Percentiles rank a stretch among this genome's conserved stretches.
phyloP scores from a whole-genome alignment of 2,329 filamentous ascomycete species.

The Lecanicillium sp. region DNA sequence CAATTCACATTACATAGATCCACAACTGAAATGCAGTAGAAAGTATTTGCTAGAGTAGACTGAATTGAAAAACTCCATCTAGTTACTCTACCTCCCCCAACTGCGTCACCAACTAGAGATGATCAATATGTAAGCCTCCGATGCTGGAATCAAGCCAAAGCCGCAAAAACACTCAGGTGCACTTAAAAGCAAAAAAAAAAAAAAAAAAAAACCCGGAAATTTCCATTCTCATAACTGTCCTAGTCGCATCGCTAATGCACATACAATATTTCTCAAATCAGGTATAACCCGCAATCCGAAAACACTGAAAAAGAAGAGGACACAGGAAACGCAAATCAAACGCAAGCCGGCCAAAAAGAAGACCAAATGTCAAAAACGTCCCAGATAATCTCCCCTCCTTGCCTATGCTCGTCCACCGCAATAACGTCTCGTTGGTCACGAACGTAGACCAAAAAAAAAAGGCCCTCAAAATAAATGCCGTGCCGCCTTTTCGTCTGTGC shows the following conservation, averaged over 20 bases:
- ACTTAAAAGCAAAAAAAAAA: neutral
- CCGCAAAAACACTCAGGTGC: too few relatives aligned
- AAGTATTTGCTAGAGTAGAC: too few relatives aligned
- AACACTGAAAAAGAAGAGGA: neutral
- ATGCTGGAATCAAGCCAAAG: too few relatives aligned
- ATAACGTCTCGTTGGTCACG: conserved; percentile 16
- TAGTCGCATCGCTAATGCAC: conserved; percentile 10
- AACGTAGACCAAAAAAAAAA: conserved; percentile 8
- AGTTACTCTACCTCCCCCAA: too few relatives aligned
- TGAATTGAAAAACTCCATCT: too few relatives aligned
- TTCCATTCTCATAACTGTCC: conserved; percentile 8
- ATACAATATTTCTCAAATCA: conserved; percentile 8
- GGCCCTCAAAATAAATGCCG: conserved; percentile 2
- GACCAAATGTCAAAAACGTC: conserved; percentile 9
- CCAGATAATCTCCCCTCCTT: conserved; percentile 10
- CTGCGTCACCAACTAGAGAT: too few relatives aligned
- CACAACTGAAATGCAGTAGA: too few relatives aligned
- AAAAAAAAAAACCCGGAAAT: neutral
- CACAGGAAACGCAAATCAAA: neutral
- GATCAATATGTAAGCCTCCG: too few relatives aligned
- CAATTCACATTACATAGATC: too few relatives aligned
- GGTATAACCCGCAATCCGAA: conserved; percentile 5
- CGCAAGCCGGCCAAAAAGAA: neutral
- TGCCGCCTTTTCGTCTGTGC: neutral
- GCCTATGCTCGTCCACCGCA: conserved; percentile 11